Percentiles rank a stretch among this genome's conserved stretches.
Conservation (phyloP, 495 filamentous ascomycete genomes). For the Penicillium longicatenatum region DNA sequence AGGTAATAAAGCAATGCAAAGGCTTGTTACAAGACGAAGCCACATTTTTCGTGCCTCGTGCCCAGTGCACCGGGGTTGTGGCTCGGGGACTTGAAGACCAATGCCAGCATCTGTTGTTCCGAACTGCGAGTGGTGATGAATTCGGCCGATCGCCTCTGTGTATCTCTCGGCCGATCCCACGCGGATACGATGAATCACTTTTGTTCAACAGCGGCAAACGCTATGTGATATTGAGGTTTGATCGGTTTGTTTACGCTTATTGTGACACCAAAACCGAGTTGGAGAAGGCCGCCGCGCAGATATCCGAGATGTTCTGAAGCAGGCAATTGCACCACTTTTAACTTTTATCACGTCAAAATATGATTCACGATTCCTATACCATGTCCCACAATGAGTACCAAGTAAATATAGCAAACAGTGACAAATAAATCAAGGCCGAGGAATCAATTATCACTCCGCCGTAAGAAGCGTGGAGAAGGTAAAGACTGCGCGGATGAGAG, state of each 20-base stretch:
- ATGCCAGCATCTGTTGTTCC: conserved; percentile 11
- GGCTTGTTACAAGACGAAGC: background rate
- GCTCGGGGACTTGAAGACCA: conserved; percentile 12
- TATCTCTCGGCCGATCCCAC: conserved; percentile 22
- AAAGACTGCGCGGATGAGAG: too few species aligned
- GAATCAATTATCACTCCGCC: too few species aligned
- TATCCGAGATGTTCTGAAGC: conserved; percentile 1
- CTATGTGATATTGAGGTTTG: conserved; percentile 28
- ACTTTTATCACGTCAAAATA: too few species aligned
- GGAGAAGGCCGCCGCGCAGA: conserved; percentile 1
- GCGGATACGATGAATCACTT: conserved; percentile 19
- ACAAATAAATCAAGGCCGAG: too few species aligned
- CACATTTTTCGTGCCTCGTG: conserved; percentile 12
- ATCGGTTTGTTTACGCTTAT: conserved; percentile 32
- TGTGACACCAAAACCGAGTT: conserved; percentile 16
- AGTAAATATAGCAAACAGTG: too few species aligned
- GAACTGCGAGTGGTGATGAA: conserved; percentile 23
- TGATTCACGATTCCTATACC: too few species aligned
- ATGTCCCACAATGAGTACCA: too few species aligned
- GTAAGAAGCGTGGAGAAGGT: too few species aligned
- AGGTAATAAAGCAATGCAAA: background rate
- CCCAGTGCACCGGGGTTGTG: background rate
- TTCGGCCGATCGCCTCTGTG: conserved; percentile 28
- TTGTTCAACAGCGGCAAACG: conserved; percentile 15
- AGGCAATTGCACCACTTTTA: background rate